phyloP scores from a whole-genome alignment of 192 early-diverging fungal genomes.

The Umbelopsis ramanniana region DNA sequence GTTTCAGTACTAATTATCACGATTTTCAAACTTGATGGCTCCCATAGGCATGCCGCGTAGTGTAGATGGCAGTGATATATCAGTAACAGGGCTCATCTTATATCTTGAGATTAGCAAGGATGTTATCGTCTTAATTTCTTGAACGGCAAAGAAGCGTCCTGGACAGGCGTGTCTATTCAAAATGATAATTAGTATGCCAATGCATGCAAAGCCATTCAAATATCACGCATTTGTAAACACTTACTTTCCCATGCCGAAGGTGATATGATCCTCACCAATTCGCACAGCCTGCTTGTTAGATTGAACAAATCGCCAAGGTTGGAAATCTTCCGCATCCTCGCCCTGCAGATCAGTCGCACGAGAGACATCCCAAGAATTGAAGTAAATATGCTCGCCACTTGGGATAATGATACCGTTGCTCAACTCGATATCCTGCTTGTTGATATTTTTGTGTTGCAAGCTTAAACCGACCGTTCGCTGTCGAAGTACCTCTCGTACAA shows the following conservation, averaged over 20 bases:
- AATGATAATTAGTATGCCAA: neutral
- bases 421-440: slow-evolving; percentile 20
- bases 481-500: slow-evolving; percentile 44
- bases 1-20: neutral
- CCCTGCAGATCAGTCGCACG: slow-evolving; percentile 25
- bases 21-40: slow-evolving; percentile 9
- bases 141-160: slow-evolving; percentile 50
- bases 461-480: slow-evolving; percentile 26
- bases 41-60: neutral
- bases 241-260: slow-evolving; percentile 50
- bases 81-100: slow-evolving; percentile 8
- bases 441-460: slow-evolving; percentile 34
- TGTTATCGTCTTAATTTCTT: slow-evolving; percentile 45
- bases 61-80: slow-evolving; percentile 7
- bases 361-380: slow-evolving; percentile 24
- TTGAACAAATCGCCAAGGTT: slow-evolving; percentile 46
- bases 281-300: slow-evolving; percentile 36
- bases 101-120: slow-evolving; percentile 40
- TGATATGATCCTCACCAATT: slow-evolving; percentile 40
- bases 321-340: slow-evolving; percentile 39
- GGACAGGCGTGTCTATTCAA: slow-evolving; percentile 42
- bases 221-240: neutral
- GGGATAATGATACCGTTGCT: slow-evolving; percentile 38
- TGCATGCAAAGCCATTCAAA: neutral
- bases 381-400: slow-evolving; percentile 24